Evolutionary conservation across 2,329 filamentous ascomycete species (phyloP), one percentile per base, ranked within the genome.

Genomic region (Blastomyces percursus): DNA sequence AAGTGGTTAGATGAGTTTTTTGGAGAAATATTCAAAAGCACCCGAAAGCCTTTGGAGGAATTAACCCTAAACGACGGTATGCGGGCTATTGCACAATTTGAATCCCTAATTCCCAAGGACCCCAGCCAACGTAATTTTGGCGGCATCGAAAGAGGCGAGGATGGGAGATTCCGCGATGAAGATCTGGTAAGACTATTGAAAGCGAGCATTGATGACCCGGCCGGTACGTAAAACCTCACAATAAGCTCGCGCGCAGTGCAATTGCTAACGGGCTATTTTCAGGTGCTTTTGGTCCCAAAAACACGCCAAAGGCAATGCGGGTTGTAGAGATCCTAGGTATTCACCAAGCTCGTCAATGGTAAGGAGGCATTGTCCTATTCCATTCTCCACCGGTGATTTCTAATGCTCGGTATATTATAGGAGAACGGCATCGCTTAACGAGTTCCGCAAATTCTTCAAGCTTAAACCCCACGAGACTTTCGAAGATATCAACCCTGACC

Each of bases 281-380:
- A 68, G 84, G 85, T 7, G 82, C 84, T 0, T 90, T 90, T 66
- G 87, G 87, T 0, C 84, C 84, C 0, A 84, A 84, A 9, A 88
- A 89, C 64, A 86, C 92, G 0, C 90, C 90, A 0, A 79, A 83
- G 9, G 82, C 86, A 24, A 84, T 94, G 82, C 84, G 85, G 65
- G 82, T 86, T 1, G 82, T 93, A 27, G 90, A 94, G 72, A 87
- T 92, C 46, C 76, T 93, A 5, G 89, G 89, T 40, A 93, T 94
- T 60, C 79, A 89, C 48, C 88, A 91, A 65, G 86, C 87, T 5
- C 81, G 90, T 40, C 82, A 83, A 64, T 94, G 90, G 90, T 64
- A 60, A 21, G 62, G n/a, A 56, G 35, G 44, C 21, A 40, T 50
- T 50, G 24, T 48, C 38, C 6, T 46, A 50, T 11, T 55, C 12